phyloP scores from a whole-genome alignment of 2,329 filamentous ascomycete genomes.

The Nigrospora oryzae region DNA sequence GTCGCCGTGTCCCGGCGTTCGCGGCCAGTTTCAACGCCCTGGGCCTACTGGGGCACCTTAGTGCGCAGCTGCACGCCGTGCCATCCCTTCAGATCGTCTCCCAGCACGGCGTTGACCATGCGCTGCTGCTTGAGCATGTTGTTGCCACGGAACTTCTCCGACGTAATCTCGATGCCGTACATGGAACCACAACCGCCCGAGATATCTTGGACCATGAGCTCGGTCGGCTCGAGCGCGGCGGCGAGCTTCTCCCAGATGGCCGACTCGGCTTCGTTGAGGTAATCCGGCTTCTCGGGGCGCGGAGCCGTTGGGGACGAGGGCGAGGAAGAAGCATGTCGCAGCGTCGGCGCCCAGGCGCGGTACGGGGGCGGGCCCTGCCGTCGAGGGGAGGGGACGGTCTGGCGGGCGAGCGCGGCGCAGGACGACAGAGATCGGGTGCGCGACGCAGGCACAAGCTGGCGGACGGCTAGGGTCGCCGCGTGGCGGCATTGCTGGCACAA shows the following conservation, averaged over 20 bases:
- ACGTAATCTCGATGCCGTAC: constrained; percentile 76
- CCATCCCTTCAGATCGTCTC: constrained; percentile 71
- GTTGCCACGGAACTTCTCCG: constrained; percentile 60
- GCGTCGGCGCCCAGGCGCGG: background rate
- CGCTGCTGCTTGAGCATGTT: constrained; percentile 75
- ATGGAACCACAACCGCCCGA: constrained; percentile 80
- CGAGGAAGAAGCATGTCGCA: constrained; percentile 1
- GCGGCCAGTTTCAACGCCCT: too few relatives aligned
- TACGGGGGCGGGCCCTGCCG: background rate
- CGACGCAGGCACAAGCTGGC: background rate
- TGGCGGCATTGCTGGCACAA: background rate
- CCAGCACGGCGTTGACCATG: constrained; percentile 67
- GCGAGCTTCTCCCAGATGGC: constrained; percentile 47
- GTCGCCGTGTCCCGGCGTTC: background rate
- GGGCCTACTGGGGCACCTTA: constrained; percentile 30
- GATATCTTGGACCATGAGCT: constrained; percentile 65
- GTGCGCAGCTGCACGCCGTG: constrained; percentile 78
- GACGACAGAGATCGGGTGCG: background rate
- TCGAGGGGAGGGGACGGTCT: background rate
- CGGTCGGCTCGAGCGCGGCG: constrained; percentile 39
- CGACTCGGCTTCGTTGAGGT: constrained; percentile 47
- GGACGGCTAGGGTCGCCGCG: background rate
- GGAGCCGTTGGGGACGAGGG: background rate
- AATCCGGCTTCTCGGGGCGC: constrained; percentile 33
- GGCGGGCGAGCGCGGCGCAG: too few relatives aligned